Base-by-base conservation (phyloP, 2,329 filamentous ascomycete species). In the Trichoderma koningii region DNA sequence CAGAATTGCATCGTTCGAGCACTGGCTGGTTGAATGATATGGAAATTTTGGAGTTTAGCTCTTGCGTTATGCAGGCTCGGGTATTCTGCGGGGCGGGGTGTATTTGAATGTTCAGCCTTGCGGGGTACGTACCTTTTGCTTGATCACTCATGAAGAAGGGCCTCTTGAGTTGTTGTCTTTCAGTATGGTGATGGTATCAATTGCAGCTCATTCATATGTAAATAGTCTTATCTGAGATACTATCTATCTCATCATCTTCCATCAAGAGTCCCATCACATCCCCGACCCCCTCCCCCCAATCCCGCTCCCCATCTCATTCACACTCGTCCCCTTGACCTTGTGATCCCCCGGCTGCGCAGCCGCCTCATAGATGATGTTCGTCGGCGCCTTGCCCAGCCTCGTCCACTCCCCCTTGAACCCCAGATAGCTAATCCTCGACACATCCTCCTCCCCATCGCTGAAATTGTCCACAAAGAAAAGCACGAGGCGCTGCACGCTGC, bases 401-500 rank as follows among this genome's bases (percentile, higher is more conserved):
- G 95, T 95, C 83, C 92, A 98, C 78, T 97, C 92, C 26, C 95
- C 95, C 78, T 92, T 93, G 81, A 99, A 98, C 1, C 91, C 95
- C 64, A 98, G 69, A 78, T 97, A 99, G 67, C 83, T 88, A 2
- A 98, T 76, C 55, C 87, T 84, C 51, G 91, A 94, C 63, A 89
- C 87, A 63, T 96, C 91, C 73, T 93, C 91, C 15, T 92, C 90
- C 0, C 87, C 92, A 55, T 87, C 85, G 70, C 87, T 85, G 77
- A 94, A 97, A 74, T 98, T 99, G 75, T 97, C 92, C 71, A 91
- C 89, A 71, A 98, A 90, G 80, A 98, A 98, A 56, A 99, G 81
- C 15, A 89, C 87, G 67, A 99, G 80, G 21, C 85, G 88, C 55
- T 91, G 89, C n/a, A 93, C 92, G 28, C 89, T 90, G 70, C 90